Evolutionary conservation across 345 rosid genomes (phyloP), one percentile per base, ranked within the genome.

Genomic region (Clarkia xantiana): DNA sequence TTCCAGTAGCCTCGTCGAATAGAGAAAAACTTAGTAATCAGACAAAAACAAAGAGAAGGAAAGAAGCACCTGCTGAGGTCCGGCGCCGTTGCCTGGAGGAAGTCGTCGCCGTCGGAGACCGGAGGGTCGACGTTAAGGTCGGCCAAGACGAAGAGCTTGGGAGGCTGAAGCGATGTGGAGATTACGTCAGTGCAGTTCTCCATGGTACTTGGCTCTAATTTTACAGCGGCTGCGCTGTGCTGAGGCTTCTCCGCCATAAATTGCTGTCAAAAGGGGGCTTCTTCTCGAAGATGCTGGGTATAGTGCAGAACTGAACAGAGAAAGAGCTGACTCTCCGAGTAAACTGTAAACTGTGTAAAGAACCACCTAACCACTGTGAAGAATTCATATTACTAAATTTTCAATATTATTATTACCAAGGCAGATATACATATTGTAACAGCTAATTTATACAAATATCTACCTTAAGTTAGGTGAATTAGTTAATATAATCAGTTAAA

Each of bases 51-150:
- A 39, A 19, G 6, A 17, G 6, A 49, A 58, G 19, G 38, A 39
- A 56, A n/a, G 59, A 14, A 14, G 51, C 49, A 81, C 91, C 84
- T 79, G 62, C 76, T 9, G 61, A 59, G 49, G 49, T 62, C 55
- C n/a, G 76, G 70, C 42, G 60, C 62, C 19, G 78, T 38, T 18
- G 46, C 25, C 49, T 49, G 70, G 48, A 54, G 20, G 13, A 82
- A 55, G 16, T 79, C 70, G 40, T 58, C 66, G 51, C 75, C 70
- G 61, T 84, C 97, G 47, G 77, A 51, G 52, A 80, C 83, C 14
- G 90, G 90, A 69, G 94, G 97, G 56, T 86, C 74, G 71, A 69
- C 79, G 73, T 81, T 91, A 58, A 86, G 93, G 83, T 86, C 98
- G 40, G 96, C 97, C 56, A 90, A 59, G 53, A 90, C 75, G 62